Evolutionary conservation across 345 rosid species (phyloP), one percentile per base, ranked within the genome.

Genomic region (Rhodamnia argentea): DNA sequence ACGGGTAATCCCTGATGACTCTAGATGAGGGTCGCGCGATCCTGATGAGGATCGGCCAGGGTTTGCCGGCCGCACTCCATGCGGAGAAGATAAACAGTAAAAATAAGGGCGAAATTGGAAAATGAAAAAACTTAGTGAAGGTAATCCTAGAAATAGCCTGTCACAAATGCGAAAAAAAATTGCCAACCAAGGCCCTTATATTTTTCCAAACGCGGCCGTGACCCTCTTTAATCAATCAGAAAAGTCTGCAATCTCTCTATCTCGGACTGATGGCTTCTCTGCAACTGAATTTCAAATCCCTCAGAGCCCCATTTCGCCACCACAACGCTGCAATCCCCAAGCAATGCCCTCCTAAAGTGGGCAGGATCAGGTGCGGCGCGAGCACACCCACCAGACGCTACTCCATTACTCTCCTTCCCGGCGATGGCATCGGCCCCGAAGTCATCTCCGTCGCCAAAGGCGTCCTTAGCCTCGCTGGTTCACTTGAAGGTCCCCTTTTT

Each of bases 381-480:
- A 85, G 94, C 42, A 6, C 91, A 14, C 88, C 88, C 24, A 58
- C 90, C 14, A 93, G 90, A 86, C 91, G 92, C 86, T 96, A 95
- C 91, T 89, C 89, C 89, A 93, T 97, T 64, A 95, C 97, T 87
- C 92, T 97, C 51, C 98, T 97, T 52, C 98, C 98, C 56, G 99
- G 98, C 55, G 99, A 97, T 70, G 99, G 99, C 24, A 96, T 97
- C 85, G 98, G 99, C 87, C 99, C 98, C 27, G 98, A 97, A 89
- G 96, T 96, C 88, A 89, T 94, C 88, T 89, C 95, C 85, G 94
- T 95, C 29, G 95, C 98, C 85, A 96, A 91, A 86, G 91, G 90
- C 74, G 95, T 94, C 82, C 97, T 96, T 84, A 90, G 88, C 83
- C 94, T 94, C 62, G 93, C 94, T 26, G 99, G 96, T 44, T 90